Percentiles rank a stretch among this genome's conserved stretches.
These are phyloP conservation scores for Ophiocordyceps polyrhachis-furcata DNA, from an alignment of 2,329 filamentous ascomycete species.

Conservation along the genomic window DNA sequence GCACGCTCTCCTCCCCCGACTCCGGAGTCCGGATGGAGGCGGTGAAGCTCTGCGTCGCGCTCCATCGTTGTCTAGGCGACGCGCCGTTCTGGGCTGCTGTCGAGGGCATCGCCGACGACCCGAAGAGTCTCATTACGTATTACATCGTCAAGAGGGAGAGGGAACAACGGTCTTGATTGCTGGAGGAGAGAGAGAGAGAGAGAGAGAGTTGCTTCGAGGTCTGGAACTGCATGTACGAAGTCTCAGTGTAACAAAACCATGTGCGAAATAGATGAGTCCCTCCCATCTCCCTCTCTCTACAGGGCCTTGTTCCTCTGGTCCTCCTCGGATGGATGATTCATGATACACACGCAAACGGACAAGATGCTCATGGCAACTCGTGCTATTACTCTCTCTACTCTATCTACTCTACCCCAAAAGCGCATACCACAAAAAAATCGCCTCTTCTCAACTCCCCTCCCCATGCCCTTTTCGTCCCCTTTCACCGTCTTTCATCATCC, in stretches of 20 bases:
- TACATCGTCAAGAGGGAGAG: slow-evolving; percentile 57
- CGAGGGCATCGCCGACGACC: slow-evolving; percentile 46
- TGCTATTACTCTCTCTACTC: background rate
- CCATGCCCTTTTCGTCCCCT: background rate
- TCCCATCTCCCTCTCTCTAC: too few species aligned
- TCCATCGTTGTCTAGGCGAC: slow-evolving; percentile 45
- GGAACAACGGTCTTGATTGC: slow-evolving; percentile 18
- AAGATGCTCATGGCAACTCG: background rate
- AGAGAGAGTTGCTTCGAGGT: too few species aligned
- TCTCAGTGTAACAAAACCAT: too few species aligned
- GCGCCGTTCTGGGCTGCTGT: slow-evolving; percentile 48
- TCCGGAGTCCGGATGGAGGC: slow-evolving; percentile 53
- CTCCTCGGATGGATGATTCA: too few species aligned
- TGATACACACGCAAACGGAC: too few species aligned
- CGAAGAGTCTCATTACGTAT: slow-evolving; percentile 62
- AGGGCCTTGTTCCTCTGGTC: too few species aligned
- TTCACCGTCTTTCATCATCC: too few species aligned
- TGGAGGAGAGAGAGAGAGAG: background rate
- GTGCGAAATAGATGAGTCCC: too few species aligned
- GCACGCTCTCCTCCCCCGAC: slow-evolving; percentile 40
- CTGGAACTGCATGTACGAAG: too few species aligned
- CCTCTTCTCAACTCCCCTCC: background rate
- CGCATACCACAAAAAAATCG: background rate
- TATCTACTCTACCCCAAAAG: background rate
- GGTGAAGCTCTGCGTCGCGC: slow-evolving; percentile 58